Conservation (phyloP, 2,329 filamentous ascomycete species). For the Aspergillus melleus region DNA sequence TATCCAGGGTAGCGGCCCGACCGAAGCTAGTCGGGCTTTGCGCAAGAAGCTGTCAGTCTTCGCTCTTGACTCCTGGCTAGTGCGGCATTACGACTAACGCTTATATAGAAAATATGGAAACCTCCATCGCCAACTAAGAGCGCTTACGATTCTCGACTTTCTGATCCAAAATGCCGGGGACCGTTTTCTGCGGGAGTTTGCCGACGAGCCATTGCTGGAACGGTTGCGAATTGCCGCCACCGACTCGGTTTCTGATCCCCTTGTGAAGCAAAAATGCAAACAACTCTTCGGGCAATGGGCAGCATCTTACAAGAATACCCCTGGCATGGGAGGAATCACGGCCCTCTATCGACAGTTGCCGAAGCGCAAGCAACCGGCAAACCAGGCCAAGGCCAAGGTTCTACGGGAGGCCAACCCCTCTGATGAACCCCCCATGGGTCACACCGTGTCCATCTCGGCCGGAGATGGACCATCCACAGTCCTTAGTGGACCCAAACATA, state of each 20-base stretch:
- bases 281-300: conserved; percentile 87
- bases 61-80: not conserved
- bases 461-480: conserved; percentile 39
- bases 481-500: conserved; percentile 38
- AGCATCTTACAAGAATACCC: conserved; percentile 73
- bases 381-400: conserved; percentile 77
- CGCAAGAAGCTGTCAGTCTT: conserved; percentile 81
- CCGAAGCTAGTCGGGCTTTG: conserved; percentile 86
- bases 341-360: conserved; percentile 71
- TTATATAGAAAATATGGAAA: conserved; percentile 79
- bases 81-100: conserved; percentile 10
- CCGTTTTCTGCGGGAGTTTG: conserved; percentile 82
- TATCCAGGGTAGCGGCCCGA: conserved; percentile 80
- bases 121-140: conserved; percentile 85
- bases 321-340: conserved; percentile 78
- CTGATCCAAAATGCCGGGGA: conserved; percentile 92
- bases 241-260: conserved; percentile 77
- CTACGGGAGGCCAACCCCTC: conserved; percentile 71
- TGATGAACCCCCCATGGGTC: conserved; percentile 36
- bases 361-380: conserved; percentile 68
- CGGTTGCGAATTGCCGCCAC: conserved; percentile 84
- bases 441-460: conserved; percentile 40
- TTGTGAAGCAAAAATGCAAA: conserved; percentile 86
- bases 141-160: conserved; percentile 84
- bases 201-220: conserved; percentile 88